Conservation (phyloP, 2,329 filamentous ascomycete species). For the Fusarium albosuccineum region DNA sequence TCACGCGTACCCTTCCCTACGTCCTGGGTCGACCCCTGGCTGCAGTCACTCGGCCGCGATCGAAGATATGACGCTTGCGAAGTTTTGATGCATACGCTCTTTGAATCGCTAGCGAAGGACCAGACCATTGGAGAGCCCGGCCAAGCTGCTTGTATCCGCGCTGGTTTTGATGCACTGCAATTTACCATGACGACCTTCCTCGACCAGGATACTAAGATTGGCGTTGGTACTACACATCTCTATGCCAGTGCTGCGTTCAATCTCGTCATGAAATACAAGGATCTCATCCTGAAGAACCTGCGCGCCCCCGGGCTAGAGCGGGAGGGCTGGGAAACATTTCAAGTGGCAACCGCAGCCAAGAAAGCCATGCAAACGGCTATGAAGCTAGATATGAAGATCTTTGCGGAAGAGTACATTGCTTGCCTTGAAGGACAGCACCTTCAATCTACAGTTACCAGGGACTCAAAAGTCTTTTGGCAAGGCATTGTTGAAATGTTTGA, state of each 20-base stretch:
- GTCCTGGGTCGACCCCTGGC: conserved; percentile 82
- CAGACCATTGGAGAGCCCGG: conserved; percentile 67
- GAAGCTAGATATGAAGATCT: conserved; percentile 59
- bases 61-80: conserved; percentile 85
- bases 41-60: conserved; percentile 80
- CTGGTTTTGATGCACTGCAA: conserved; percentile 72
- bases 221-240: conserved; percentile 67
- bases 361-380: conserved; percentile 67
- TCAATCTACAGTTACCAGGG: conserved; percentile 75
- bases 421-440: conserved; percentile 72
- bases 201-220: conserved; percentile 58
- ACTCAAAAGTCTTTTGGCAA: conserved; percentile 66
- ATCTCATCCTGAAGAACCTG: conserved; percentile 64
- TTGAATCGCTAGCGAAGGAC: conserved; percentile 72
- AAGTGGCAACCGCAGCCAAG: conserved; percentile 59
- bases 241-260: conserved; percentile 76
- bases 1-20: conserved; percentile 74
- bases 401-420: conserved; percentile 63
- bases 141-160: conserved; percentile 71
- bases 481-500: conserved; percentile 78
- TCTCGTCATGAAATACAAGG: conserved; percentile 72
- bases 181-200: conserved; percentile 70
- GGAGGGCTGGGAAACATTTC: conserved; percentile 57
- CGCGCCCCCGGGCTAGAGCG: conserved; percentile 43
- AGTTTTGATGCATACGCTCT: conserved; percentile 80